A percentile compares a stretch with the other conserved stretches of the same genome.
phyloP scores from a whole-genome alignment of 2,329 filamentous ascomycete species.

The Cladosporium colombiae region DNA sequence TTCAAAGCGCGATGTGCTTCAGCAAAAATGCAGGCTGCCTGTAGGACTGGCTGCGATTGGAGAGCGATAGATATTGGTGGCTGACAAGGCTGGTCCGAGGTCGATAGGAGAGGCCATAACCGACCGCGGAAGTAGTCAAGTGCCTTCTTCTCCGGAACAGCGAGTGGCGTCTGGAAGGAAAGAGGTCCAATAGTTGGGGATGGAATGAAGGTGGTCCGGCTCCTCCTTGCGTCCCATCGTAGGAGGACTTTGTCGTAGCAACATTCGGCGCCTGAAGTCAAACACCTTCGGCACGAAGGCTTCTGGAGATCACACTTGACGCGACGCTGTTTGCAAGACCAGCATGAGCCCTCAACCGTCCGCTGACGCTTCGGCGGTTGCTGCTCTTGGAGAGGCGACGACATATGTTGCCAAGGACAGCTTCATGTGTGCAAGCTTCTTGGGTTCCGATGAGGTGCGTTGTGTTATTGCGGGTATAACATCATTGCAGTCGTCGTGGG shows the following conservation, averaged over 20 bases:
- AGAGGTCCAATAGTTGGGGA: constrained; percentile 13
- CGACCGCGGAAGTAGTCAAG: constrained; percentile 18
- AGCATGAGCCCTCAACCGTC: constrained; percentile 37
- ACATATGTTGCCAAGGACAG: constrained; percentile 11
- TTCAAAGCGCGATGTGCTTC: constrained; percentile 19
- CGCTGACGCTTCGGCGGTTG: constrained; percentile 19
- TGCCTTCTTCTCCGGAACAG: constrained; percentile 16
- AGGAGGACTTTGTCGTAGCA: constrained; percentile 18
- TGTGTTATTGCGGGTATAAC: constrained; percentile 1
- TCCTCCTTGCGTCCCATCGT: constrained; percentile 16
- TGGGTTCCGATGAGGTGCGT: neutral
- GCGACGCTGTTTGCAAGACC: constrained; percentile 49
- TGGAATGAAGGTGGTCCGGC: constrained; percentile 1
- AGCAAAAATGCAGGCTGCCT: constrained; percentile 16
- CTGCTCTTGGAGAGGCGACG: constrained; percentile 15
- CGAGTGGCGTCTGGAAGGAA: constrained; percentile 19
- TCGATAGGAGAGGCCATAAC: constrained; percentile 17
- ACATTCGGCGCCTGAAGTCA: constrained; percentile 10
- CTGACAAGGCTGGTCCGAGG: constrained; percentile 18
- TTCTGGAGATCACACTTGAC: constrained; percentile 47
- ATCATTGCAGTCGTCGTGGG: neutral
- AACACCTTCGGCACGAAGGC: constrained; percentile 33
- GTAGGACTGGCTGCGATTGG: constrained; percentile 15
- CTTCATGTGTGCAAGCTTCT: constrained; percentile 12
- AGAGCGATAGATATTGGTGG: constrained; percentile 17